A percentile compares a stretch with the other conserved stretches of the same genome.
Evolutionary conservation across 73 alveolate genomes (phyloP).

Genomic region (Blepharisma stoltei): DNA sequence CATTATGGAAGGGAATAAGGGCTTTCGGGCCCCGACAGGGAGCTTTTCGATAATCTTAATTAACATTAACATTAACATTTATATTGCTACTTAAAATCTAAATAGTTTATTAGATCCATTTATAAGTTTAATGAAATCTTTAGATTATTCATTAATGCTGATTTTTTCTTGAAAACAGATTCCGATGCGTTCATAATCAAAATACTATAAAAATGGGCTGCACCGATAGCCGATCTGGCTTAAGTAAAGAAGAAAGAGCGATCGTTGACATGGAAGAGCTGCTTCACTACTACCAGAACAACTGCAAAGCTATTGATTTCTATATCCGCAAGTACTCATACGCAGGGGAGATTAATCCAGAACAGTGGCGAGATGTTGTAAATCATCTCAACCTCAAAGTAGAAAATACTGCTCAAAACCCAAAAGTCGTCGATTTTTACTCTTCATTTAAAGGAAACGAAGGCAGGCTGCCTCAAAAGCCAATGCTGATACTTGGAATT

Average conservation of each 20-base stretch:
- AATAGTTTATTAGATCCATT: too few relatives aligned
- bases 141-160: too few relatives aligned
- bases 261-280: background rate
- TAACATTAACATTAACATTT: too few relatives aligned
- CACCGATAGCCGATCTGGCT: background rate
- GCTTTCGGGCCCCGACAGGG: too few relatives aligned
- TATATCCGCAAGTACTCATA: background rate
- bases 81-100: too few relatives aligned
- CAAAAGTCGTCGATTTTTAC: background rate
- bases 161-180: too few relatives aligned
- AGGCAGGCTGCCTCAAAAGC: background rate
- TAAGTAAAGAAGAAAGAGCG: background rate
- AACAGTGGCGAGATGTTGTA: background rate
- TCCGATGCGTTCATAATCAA: too few relatives aligned
- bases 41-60: too few relatives aligned
- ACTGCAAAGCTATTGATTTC: background rate
- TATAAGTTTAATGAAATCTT: too few relatives aligned
- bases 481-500: background rate
- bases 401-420: background rate
- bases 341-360: background rate
- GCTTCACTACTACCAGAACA: background rate
- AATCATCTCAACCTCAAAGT: background rate
- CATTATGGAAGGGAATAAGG: too few relatives aligned
- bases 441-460: background rate
- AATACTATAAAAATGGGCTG: background rate